phyloP scores from a whole-genome alignment of 2,329 filamentous ascomycete species.

The Conoideocrella luteorostrata region DNA sequence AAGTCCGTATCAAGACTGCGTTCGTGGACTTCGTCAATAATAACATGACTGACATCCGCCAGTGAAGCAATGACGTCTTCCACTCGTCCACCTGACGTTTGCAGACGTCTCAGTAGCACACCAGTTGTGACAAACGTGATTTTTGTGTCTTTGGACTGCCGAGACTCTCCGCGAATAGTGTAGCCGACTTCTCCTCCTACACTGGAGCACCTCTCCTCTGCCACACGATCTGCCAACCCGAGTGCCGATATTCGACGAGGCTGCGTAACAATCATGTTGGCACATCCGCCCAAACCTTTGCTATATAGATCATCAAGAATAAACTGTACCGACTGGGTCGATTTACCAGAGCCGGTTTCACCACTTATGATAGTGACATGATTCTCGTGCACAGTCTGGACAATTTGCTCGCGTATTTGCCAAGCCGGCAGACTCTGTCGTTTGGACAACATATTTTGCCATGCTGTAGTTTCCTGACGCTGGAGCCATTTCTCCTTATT shows the following conservation, averaged over 20 bases:
- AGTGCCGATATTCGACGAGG: slow-evolving; percentile 91
- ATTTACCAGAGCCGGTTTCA: slow-evolving; percentile 95
- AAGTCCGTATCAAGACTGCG: slow-evolving; percentile 94
- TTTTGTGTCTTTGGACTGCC: slow-evolving; percentile 65
- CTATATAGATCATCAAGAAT: slow-evolving; percentile 85
- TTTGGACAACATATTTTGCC: slow-evolving; percentile 68
- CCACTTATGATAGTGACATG: slow-evolving; percentile 96
- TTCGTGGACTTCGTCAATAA: slow-evolving; percentile 96
- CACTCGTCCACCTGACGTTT: slow-evolving; percentile 74
- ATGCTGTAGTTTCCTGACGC: slow-evolving; percentile 57
- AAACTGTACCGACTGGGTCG: slow-evolving; percentile 94
- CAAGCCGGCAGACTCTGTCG: slow-evolving; percentile 79
- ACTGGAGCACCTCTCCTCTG: slow-evolving; percentile 75
- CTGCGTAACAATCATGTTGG: slow-evolving; percentile 93
- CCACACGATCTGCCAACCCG: slow-evolving; percentile 87
- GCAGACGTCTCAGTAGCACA: slow-evolving; percentile 83
- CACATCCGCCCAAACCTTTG: slow-evolving; percentile 64
- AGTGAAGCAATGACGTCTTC: slow-evolving; percentile 77
- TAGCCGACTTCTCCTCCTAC: slow-evolving; percentile 90
- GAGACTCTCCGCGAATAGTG: slow-evolving; percentile 84
- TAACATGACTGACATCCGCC: slow-evolving; percentile 86
- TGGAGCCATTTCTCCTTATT: slow-evolving; percentile 64
- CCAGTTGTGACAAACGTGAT: slow-evolving; percentile 96
- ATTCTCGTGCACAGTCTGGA: slow-evolving; percentile 66
- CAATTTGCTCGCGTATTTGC: slow-evolving; percentile 70